A percentile compares a stretch with the other conserved stretches of the same genome.
phyloP scores from a whole-genome alignment of 1,284 basidiomycete genomes.

The Cutaneotrichosporon dermatis region DNA sequence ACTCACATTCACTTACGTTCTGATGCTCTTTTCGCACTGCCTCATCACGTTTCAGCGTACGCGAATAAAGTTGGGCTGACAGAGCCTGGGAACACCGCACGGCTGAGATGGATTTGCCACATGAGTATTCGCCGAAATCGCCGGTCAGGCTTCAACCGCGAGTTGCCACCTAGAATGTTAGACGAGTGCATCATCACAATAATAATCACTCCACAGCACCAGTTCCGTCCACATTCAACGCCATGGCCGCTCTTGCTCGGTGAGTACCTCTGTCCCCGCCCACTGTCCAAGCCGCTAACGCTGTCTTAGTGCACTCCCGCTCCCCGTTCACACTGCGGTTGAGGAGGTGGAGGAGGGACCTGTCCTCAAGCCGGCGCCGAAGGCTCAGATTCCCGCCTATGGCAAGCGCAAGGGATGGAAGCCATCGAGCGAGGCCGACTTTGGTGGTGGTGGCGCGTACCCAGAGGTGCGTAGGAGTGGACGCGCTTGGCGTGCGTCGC shows the following conservation, averaged over 20 bases:
- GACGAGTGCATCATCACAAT: constrained; percentile 2
- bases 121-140: no score
- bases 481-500: no score
- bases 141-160: no score
- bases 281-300: not conserved
- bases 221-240: constrained; percentile 8
- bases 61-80: no score
- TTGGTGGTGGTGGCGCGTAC: constrained; percentile 88
- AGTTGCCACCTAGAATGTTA: constrained; percentile 12
- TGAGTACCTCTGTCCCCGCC: constrained; percentile 17
- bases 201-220: not conserved
- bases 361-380: constrained; percentile 18
- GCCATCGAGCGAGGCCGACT: constrained; percentile 75
- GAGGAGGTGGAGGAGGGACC: constrained; percentile 34
- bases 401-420: constrained; percentile 83
- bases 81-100: no score
- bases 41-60: no score
- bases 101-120: no score
- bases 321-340: constrained; percentile 34
- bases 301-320: constrained; percentile 37
- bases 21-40: no score
- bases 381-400: constrained; percentile 53
- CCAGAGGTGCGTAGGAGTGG: constrained; percentile 57
- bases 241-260: constrained; percentile 48
- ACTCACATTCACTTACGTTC: no score